phyloP scores from a whole-genome alignment of 495 filamentous ascomycete species.

The Neurospora discreta region DNA sequence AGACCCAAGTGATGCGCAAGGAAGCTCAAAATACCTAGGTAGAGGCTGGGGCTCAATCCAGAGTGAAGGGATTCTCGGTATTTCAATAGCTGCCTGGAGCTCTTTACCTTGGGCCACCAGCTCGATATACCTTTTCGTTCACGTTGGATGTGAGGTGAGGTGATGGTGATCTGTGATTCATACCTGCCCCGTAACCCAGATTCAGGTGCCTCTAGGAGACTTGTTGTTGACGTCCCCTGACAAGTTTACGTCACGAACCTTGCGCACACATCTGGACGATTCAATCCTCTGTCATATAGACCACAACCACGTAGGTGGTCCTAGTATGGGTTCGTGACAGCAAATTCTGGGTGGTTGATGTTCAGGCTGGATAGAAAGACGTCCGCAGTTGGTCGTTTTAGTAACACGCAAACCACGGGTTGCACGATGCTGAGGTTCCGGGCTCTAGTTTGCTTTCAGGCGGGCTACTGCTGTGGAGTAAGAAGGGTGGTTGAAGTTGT shows the following conservation, averaged over 20 bases:
- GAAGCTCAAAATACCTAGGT: background rate
- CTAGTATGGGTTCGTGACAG: background rate
- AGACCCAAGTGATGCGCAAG: background rate
- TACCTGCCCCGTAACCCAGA: background rate
- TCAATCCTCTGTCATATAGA: background rate
- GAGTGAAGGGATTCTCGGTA: background rate
- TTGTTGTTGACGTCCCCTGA: background rate
- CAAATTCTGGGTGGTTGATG: background rate
- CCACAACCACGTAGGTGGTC: background rate
- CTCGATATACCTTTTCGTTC: background rate
- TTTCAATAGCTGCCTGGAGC: background rate
- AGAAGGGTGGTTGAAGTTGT: background rate
- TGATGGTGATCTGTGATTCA: background rate
- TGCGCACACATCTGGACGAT: background rate
- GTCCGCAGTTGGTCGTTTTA: background rate
- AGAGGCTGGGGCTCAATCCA: background rate
- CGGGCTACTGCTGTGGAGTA: background rate
- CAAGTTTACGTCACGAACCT: background rate
- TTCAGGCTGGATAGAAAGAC: background rate
- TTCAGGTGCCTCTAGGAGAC: background rate
- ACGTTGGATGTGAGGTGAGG: background rate
- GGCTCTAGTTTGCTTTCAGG: background rate
- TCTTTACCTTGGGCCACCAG: background rate
- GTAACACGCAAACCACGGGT: background rate
- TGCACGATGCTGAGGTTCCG: background rate